phyloP scores from a whole-genome alignment of 306 rosid genomes.

The Nissolia schottii region DNA sequence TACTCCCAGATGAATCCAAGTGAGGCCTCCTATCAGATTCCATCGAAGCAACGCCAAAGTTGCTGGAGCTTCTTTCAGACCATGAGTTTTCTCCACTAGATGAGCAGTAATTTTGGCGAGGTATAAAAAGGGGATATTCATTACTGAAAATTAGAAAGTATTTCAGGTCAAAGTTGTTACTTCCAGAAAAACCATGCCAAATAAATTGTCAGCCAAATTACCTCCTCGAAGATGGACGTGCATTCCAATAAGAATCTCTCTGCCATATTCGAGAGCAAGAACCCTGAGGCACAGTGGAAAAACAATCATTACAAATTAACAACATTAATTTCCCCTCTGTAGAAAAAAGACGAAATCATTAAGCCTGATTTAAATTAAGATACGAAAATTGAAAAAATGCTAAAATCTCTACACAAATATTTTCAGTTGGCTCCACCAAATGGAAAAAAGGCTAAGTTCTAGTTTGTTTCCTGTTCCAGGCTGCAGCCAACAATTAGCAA shows the following conservation, averaged over 20 bases:
- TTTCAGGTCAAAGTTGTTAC: constrained; percentile 24
- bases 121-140: constrained; percentile 93
- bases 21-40: constrained; percentile 84
- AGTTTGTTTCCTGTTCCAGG: neutral
- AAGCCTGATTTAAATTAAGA: constrained; percentile 6
- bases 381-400: neutral
- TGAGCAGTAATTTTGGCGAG: constrained; percentile 89
- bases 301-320: neutral
- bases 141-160: constrained; percentile 51
- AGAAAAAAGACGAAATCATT: neutral
- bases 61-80: constrained; percentile 92
- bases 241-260: constrained; percentile 85
- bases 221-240: constrained; percentile 87
- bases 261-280: constrained; percentile 99
- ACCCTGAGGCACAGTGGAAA: constrained; percentile 49
- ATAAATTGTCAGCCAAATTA: constrained; percentile 29
- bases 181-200: constrained; percentile 14
- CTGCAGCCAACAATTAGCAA: neutral
- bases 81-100: constrained; percentile 81
- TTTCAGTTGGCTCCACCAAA: neutral
- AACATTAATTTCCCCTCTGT: neutral
- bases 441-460: neutral
- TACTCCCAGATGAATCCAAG: constrained; percentile 70
- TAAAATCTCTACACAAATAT: neutral
- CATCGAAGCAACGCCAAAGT: constrained; percentile 90